phyloP scores from a whole-genome alignment of 306 rosid genomes.

The Dryas octopetala region DNA sequence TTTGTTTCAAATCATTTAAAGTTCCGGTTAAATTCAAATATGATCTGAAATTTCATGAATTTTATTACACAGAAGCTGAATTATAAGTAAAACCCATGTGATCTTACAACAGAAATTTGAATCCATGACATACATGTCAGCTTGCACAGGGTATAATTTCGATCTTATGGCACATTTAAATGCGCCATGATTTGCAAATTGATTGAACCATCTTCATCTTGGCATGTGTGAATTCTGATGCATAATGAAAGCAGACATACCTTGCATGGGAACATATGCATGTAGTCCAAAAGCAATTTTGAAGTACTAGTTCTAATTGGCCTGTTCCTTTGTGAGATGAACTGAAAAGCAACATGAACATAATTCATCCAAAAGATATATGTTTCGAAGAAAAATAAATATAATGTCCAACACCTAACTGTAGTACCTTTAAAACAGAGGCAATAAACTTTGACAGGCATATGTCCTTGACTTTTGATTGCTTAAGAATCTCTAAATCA shows the following conservation, averaged over 20 bases:
- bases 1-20: too few species aligned
- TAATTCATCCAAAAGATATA: slow-evolving; percentile 8
- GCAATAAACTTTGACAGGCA: slow-evolving; percentile 70
- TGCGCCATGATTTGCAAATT: too few species aligned
- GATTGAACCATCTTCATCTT: not conserved
- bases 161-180: too few species aligned
- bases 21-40: too few species aligned
- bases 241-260: slow-evolving; percentile 37
- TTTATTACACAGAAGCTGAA: too few species aligned
- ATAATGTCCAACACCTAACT: slow-evolving; percentile 4
- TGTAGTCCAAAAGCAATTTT: slow-evolving; percentile 65
- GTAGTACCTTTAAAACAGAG: slow-evolving; percentile 67
- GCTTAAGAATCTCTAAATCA: slow-evolving; percentile 61
- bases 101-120: too few species aligned
- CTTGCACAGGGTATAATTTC: too few species aligned
- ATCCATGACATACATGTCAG: too few species aligned
- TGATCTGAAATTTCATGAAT: too few species aligned
- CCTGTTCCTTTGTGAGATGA: slow-evolving; percentile 82
- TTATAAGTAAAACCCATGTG: too few species aligned
- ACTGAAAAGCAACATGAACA: slow-evolving; percentile 44
- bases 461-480: slow-evolving; percentile 48
- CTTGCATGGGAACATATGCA: slow-evolving; percentile 72
- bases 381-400: slow-evolving; percentile 1
- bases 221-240: not conserved
- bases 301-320: slow-evolving; percentile 75